Evolutionary conservation across 2,329 filamentous ascomycete species (phyloP).

Genomic region (Fusarium papillatum): DNA sequence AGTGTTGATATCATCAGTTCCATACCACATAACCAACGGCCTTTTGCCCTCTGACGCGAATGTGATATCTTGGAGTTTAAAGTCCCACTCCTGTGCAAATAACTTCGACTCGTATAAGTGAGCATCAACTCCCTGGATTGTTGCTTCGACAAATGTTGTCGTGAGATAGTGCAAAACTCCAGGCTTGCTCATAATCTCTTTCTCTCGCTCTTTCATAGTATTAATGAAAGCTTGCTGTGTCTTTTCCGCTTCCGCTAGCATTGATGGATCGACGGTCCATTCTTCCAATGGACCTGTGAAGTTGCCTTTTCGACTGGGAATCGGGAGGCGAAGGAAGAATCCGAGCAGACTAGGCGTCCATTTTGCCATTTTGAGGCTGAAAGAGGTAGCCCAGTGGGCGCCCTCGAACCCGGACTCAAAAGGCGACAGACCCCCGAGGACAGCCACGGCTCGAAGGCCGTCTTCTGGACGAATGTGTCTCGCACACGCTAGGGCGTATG

Average conservation of each 20-base stretch:
- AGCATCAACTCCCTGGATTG: constrained; percentile 14
- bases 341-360: constrained; percentile 17
- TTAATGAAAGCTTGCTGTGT: not conserved
- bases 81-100: constrained; percentile 10
- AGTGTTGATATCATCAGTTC: constrained; percentile 10
- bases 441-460: constrained; percentile 10
- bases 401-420: constrained; percentile 9
- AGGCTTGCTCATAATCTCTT: constrained; percentile 10
- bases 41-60: constrained; percentile 10
- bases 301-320: not conserved
- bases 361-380: constrained; percentile 10
- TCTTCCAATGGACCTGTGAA: constrained; percentile 9
- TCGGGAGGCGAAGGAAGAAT: not conserved
- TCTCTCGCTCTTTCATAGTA: constrained; percentile 8
- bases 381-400: constrained; percentile 12
- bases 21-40: constrained; percentile 17
- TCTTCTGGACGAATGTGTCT: constrained; percentile 11
- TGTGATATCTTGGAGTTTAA: constrained; percentile 15
- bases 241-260: not conserved
- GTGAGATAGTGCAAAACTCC: not conserved
- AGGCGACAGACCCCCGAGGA: constrained; percentile 13
- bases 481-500: constrained; percentile 23
- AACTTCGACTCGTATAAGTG: constrained; percentile 8
- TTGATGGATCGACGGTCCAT: not conserved
- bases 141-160: constrained; percentile 3